A percentile compares a stretch with the other conserved stretches of the same genome.
These are phyloP conservation scores for Rhododendron vialii DNA, from an alignment of 148 eudicot genomes.

Conservation along the genomic window DNA sequence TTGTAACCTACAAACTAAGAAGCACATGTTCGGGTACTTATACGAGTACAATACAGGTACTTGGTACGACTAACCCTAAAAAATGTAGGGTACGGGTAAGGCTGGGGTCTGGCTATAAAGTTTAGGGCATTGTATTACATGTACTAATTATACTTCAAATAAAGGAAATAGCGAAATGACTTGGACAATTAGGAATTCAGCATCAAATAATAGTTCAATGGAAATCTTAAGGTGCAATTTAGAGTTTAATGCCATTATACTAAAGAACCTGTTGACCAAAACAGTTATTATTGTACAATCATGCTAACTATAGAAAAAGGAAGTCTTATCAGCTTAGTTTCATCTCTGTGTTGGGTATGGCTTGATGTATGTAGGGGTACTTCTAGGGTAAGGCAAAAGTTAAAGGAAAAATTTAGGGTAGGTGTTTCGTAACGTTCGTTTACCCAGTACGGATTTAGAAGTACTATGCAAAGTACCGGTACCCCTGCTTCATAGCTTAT, in stretches of 20 bases:
- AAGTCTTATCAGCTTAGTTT: background rate
- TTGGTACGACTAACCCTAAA: background rate
- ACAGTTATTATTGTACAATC: background rate
- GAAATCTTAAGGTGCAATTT: background rate
- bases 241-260: background rate
- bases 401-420: background rate
- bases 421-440: background rate
- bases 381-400: background rate
- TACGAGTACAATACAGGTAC: background rate
- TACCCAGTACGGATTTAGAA: background rate
- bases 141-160: background rate
- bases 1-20: background rate
- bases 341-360: background rate
- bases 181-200: background rate
- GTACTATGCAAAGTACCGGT: background rate
- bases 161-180: background rate
- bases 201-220: background rate
- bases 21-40: background rate
- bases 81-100: background rate
- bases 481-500: background rate
- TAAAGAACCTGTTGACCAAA: background rate
- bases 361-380: background rate
- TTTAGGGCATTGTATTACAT: background rate
- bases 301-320: background rate
- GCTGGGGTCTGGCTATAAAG: background rate